Base-by-base conservation (phyloP, 2,329 filamentous ascomycete genomes). In the Cercospora sesami region DNA sequence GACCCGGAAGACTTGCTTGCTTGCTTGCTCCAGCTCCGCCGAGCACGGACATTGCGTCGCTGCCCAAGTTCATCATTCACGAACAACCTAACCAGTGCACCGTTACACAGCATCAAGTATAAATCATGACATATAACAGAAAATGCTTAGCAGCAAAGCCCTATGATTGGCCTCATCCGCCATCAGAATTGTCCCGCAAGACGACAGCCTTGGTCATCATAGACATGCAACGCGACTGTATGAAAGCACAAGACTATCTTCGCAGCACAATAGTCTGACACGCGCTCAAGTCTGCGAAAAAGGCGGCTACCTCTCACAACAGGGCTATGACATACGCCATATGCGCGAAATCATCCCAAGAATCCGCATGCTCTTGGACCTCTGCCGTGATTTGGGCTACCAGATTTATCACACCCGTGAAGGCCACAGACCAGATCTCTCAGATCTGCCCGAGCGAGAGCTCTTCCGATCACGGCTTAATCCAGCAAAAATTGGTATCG, bases 371-470 rank as follows among this genome's bases (percentile, higher is more conserved):
- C 78, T 85, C 9, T 80, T 86, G 1, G 70, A 73, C 4, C 71
- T 77, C 0, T 84, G 81, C 66, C 82, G 84, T 4, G 53, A 68
- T 0, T 72, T 79, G 16, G 76, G 77, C 1, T 81, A 82, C 51
- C 78, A 81, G 10, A 75, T 86, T 30, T 80, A 83, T 60, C 82
- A 85, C 74, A 86, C 85, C 5, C 79, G 85, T 8, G 84, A 86
- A 77, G 85, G 83, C 30, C 84, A 87, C 72, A 83, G 85, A 10
- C 76, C 85, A 0, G 83, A 87, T 71, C 80, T 89, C 5, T 85
- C 85, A 0, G 87, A 86, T 7, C 81, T 89, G 0, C 84, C 85
- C 0, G 78, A 80, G 10, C 79, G 87, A n/a, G 87, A 89, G 73
- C 75, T 75, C 1, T 83, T 82, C 60, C 82, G 87, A 3, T 86